Conservation (phyloP, 305 asterid species). For the Solanum hybrid region DNA sequence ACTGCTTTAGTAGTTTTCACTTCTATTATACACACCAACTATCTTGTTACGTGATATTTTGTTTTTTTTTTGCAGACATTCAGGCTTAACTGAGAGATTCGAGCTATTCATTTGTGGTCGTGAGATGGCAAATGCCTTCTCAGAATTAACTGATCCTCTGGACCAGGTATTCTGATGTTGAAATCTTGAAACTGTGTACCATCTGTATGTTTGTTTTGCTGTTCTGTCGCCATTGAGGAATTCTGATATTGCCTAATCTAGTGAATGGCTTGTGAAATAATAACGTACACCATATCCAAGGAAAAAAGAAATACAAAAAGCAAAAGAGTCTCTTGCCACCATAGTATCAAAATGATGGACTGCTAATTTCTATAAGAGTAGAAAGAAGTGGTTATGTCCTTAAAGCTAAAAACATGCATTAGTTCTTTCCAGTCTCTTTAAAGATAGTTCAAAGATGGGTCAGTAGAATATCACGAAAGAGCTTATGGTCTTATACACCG, state of each 20-base stretch:
- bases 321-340: background rate
- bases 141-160: slow-evolving; percentile 93
- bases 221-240: background rate
- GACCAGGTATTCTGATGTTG: slow-evolving; percentile 52
- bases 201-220: background rate
- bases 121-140: slow-evolving; percentile 95
- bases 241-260: background rate
- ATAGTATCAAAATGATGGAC: background rate
- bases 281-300: background rate
- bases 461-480: background rate
- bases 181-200: background rate
- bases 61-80: slow-evolving; percentile 28
- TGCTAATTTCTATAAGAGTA: background rate
- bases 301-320: background rate
- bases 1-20: background rate
- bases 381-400: background rate
- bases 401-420: background rate
- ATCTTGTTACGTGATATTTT: background rate
- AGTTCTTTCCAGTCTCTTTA: background rate
- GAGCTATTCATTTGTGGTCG: slow-evolving; percentile 96
- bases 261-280: background rate
- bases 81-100: slow-evolving; percentile 92
- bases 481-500: background rate
- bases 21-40: background rate
- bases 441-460: background rate